Base-by-base conservation (phyloP, 1,284 basidiomycete species). In the Melampsora americana region DNA sequence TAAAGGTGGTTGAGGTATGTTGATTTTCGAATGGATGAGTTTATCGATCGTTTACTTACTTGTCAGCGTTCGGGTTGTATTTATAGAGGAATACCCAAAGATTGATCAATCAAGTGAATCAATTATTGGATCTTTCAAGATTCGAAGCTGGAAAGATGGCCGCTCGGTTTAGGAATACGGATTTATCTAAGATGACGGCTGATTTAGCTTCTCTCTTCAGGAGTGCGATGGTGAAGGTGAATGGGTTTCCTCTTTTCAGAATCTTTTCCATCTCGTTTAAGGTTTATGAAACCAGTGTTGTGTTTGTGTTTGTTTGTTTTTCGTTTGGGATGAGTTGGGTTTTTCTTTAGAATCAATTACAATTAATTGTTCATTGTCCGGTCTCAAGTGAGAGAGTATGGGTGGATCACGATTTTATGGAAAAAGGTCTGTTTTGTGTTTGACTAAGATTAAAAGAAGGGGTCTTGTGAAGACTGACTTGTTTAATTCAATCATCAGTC, bases 31-130 rank as follows among this genome's bases (percentile, higher is more conserved):
- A 9, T 66, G 16, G 12, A 7, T 1, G 39, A 46, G 59, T 59
- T 20, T n/a, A n/a, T 26, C 9, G 44, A 12, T 26, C 4, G 35
- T 60, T 18, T 32, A 70, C 30, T 32, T 26, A 62, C 69, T 61
- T 39, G 12, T 71, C 32, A n/a, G 6, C 32, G 60, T 6, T n/a
- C 14, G 28, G 11, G 14, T 5, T 14, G 11, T 16, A 18, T 11
- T n/a, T 26, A 20, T 16, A 74, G 71, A 60, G 71, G 32, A 74
- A 74, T 44, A 74, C 71, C 4, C 71, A 74, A n/a, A 48, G 71
- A 28, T 74, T 74, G 53, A 74, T 74, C 18, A 74, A 74, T 60
- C 71, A 66, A 23, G 71, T 74, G 35, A 74, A 74, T 66, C 71
- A 74, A 44, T 56, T 74, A 30, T 50, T 74, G 23, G 71, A 74